phyloP scores from a whole-genome alignment of 148 eudicot genomes.

The Amaranthus palmeri region DNA sequence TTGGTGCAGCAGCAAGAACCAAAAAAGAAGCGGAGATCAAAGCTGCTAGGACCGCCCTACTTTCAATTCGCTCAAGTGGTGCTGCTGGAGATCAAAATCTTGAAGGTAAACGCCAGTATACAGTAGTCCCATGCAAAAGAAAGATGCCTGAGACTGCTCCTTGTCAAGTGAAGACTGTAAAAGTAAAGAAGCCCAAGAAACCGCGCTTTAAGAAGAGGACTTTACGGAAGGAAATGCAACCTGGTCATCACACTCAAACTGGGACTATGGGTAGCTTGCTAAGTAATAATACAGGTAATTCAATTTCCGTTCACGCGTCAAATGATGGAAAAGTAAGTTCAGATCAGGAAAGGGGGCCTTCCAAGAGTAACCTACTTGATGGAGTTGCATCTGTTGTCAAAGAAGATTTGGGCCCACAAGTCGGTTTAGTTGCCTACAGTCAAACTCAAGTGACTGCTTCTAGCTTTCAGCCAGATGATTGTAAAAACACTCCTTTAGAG shows the following conservation, averaged over 20 bases:
- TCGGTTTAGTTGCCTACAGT: background rate
- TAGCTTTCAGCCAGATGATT: background rate
- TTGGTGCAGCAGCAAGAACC: slow-evolving; percentile 67
- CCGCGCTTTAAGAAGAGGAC: slow-evolving; percentile 32
- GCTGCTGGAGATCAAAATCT: slow-evolving; percentile 16
- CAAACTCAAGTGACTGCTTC: slow-evolving; percentile 2
- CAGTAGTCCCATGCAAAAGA: slow-evolving; percentile 68
- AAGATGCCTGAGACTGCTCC: slow-evolving; percentile 32
- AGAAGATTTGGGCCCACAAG: background rate
- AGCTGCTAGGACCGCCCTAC: slow-evolving; percentile 90
- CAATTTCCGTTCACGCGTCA: slow-evolving; percentile 6
- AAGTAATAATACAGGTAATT: slow-evolving; percentile 11
- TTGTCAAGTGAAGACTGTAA: slow-evolving; percentile 25
- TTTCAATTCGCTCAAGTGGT: slow-evolving; percentile 56
- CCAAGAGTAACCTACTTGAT: slow-evolving; percentile 3
- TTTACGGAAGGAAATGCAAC: slow-evolving; percentile 19
- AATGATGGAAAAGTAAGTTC: slow-evolving; percentile 12
- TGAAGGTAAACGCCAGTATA: slow-evolving; percentile 30
- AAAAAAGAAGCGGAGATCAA: slow-evolving; percentile 95
- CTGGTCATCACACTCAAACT: slow-evolving; percentile 11
- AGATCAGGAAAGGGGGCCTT: slow-evolving; percentile 1
- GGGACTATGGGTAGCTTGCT: slow-evolving; percentile 10
- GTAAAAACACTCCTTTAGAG: background rate
- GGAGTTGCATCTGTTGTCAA: slow-evolving; percentile 6
- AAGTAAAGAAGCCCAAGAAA: slow-evolving; percentile 52